Evolutionary conservation across 2,329 filamentous ascomycete genomes (phyloP).

Genomic region (Fusarium keratoplasticum): DNA sequence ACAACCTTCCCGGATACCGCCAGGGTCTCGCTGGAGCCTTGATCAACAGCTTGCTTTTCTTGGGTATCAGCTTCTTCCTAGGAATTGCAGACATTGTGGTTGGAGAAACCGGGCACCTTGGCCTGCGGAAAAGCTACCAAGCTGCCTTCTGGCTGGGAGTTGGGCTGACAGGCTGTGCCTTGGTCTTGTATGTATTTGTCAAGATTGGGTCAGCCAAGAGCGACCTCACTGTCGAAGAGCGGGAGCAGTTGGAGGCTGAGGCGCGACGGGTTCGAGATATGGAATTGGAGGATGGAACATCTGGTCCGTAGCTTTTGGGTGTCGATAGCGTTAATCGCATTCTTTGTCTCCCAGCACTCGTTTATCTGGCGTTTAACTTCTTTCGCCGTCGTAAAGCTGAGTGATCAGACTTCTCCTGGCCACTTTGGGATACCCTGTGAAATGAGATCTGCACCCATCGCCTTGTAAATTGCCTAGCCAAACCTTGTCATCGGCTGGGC

Average conservation of each 20-base stretch:
- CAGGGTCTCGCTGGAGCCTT: slow-evolving; percentile 2
- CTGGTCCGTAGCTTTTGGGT: not conserved
- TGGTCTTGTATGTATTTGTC: slow-evolving; percentile 23
- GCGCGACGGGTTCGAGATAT: not conserved
- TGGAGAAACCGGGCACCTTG: slow-evolving; percentile 52
- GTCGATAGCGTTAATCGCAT: not conserved
- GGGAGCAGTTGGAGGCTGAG: slow-evolving; percentile 26
- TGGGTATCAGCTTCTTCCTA: slow-evolving; percentile 7
- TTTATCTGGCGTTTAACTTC: not conserved
- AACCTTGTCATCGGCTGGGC: not conserved
- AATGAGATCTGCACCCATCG: not conserved
- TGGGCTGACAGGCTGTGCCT: slow-evolving; percentile 11
- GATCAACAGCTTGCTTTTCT: slow-evolving; percentile 5
- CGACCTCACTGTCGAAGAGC: slow-evolving; percentile 33
- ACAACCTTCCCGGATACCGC: not conserved
- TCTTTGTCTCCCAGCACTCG: not conserved
- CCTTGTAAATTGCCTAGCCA: not conserved
- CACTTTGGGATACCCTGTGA: not conserved
- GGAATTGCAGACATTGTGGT: slow-evolving; percentile 61
- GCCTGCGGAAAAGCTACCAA: slow-evolving; percentile 41
- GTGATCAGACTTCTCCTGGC: not conserved
- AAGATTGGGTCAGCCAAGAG: slow-evolving; percentile 32
- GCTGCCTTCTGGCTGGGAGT: slow-evolving; percentile 32
- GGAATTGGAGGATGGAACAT: not conserved
- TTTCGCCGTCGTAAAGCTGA: not conserved